phyloP scores from a whole-genome alignment of 2,329 filamentous ascomycete genomes.

The Clonostachys sp. region DNA sequence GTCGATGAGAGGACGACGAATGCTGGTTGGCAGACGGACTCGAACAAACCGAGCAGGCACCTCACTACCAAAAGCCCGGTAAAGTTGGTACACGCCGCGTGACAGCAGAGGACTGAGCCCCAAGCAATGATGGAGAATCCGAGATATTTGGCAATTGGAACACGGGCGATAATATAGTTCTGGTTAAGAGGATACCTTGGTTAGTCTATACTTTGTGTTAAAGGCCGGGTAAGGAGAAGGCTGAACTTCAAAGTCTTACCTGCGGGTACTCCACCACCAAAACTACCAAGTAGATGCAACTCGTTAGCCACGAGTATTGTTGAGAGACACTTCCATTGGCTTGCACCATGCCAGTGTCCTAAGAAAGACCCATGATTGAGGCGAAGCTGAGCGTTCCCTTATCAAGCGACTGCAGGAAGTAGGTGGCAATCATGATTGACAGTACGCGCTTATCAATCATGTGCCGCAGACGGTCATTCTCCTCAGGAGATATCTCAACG shows the following conservation, averaged over 20 bases:
- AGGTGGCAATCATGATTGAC: constrained; percentile 66
- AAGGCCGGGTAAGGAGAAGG: no score
- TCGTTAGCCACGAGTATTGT: constrained; percentile 67
- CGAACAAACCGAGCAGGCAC: constrained; percentile 66
- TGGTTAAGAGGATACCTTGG: constrained; percentile 13
- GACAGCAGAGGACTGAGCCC: constrained; percentile 55
- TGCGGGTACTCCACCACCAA: constrained; percentile 70
- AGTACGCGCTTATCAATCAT: constrained; percentile 66
- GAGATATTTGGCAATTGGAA: constrained; percentile 65
- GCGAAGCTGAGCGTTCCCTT: constrained; percentile 64
- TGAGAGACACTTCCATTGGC: constrained; percentile 13
- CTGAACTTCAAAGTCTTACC: no score
- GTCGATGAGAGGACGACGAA: constrained; percentile 64
- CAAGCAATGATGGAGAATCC: constrained; percentile 60
- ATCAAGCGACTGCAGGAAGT: constrained; percentile 68
- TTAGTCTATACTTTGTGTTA: no score
- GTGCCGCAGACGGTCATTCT: constrained; percentile 55
- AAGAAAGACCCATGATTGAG: constrained; percentile 56
- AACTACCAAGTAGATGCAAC: constrained; percentile 70
- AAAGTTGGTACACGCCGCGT: constrained; percentile 59
- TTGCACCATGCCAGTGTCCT: constrained; percentile 41
- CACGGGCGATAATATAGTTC: constrained; percentile 52
- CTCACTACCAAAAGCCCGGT: constrained; percentile 53
- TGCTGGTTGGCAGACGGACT: constrained; percentile 64
- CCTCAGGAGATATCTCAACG: constrained; percentile 51